Base-by-base conservation (phyloP, 345 rosid species). In the Barbarea vulgaris region DNA sequence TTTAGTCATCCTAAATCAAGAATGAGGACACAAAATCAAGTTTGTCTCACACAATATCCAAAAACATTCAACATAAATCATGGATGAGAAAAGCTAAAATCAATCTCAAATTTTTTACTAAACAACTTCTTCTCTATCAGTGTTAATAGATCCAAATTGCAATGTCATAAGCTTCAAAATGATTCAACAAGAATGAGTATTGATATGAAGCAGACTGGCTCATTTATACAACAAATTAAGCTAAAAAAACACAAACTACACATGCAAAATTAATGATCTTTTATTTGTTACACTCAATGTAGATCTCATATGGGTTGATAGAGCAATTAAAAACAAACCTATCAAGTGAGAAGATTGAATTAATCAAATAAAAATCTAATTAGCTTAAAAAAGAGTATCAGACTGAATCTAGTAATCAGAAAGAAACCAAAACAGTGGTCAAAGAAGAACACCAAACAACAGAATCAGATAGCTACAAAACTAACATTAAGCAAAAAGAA, bases 401-500 rank as follows among this genome's bases (percentile, higher is more conserved):
- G 21, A 51, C 33, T 13, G 25, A 75, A 68, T 4, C 44, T 24
- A 41, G 9, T 31, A 70, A 55, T 4, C 36, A 71, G 63, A 65
- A 77, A 71, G 24, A 51, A 30, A 25, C 28, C 77, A 65, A 77
- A 77, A 50, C 51, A 78, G 63, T 3, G 47, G 77, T 78, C 81
- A 65, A 78, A 66, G 37, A 71, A 65, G 67, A 77, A 39, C 70
- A 64, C 8, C 4, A 44, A 69, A 65, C 36, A 62, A 53, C 56
- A 70, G 55, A 70, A 47, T 24, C 59, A 78, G 73, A 72, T 39
- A 78, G 72, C 56, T 48, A 44, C 75, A 77, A 66, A 77, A 65
- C 73, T 58, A 77, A 72, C 36, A 64, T 34, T 56, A 17, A 70
- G 25, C 75, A 69, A 55, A 55, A 60, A 61, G 55, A 61, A 69